Evolutionary conservation across 805 yeast species (phyloP).

Genomic region (Pachysolen tannophilus): DNA sequence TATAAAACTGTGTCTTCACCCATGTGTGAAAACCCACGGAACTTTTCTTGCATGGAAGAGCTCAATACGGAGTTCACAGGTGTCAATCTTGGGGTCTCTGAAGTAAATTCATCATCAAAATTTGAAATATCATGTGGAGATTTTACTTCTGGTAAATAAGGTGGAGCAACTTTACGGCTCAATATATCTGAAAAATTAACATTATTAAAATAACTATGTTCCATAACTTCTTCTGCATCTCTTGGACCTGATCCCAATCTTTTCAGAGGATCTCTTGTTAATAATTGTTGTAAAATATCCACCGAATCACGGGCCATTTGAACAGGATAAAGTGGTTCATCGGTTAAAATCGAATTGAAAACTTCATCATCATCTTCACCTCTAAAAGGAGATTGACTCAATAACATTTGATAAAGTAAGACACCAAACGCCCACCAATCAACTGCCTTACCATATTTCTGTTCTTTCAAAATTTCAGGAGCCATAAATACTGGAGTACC

Average conservation of each 20-base stretch:
- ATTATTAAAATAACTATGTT: constrained; percentile 86
- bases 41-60: constrained; percentile 87
- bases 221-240: constrained; percentile 93
- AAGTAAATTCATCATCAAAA: constrained; percentile 91
- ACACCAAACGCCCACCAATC: constrained; percentile 99
- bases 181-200: constrained; percentile 85
- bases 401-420: constrained; percentile 87
- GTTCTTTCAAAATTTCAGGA: constrained; percentile 92
- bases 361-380: constrained; percentile 93
- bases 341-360: constrained; percentile 91
- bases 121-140: constrained; percentile 87
- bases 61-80: constrained; percentile 88
- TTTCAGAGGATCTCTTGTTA: constrained; percentile 79
- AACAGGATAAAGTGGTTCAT: constrained; percentile 94
- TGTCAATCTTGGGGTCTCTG: constrained; percentile 89
- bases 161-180: constrained; percentile 68
- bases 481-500: constrained; percentile 99
- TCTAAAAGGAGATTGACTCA: constrained; percentile 94
- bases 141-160: constrained; percentile 80
- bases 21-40: constrained; percentile 92
- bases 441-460: constrained; percentile 86
- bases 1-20: constrained; percentile 37
- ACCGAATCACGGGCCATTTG: constrained; percentile 97
- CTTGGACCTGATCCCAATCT: constrained; percentile 83
- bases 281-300: constrained; percentile 80